Evolutionary conservation across 331 rosid species (phyloP).

Genomic region (Stylosanthes scabra): DNA sequence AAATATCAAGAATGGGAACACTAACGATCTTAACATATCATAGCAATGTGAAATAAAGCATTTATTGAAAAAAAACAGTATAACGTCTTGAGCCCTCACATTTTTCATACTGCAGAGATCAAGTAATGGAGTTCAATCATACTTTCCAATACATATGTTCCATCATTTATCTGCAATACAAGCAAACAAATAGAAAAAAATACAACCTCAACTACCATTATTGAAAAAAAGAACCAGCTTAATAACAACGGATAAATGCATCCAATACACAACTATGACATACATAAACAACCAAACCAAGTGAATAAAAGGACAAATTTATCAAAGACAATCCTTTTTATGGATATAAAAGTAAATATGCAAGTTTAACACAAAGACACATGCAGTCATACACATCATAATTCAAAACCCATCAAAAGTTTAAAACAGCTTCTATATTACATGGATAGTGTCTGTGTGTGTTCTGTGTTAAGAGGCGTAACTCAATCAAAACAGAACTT

Average conservation of each 20-base stretch:
- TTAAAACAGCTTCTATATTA: conserved; percentile 15
- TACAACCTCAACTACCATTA: conserved; percentile 32
- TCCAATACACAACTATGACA: conserved; percentile 24
- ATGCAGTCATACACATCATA: not conserved
- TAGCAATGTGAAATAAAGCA: no score
- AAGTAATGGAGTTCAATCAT: conserved; percentile 74
- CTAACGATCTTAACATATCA: no score
- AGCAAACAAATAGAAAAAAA: conserved; percentile 34
- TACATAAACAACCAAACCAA: conserved; percentile 20
- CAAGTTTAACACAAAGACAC: no score
- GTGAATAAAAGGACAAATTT: no score
- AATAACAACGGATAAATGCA: conserved; percentile 28
- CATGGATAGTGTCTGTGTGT: not conserved
- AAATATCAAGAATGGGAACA: no score
- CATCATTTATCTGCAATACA: conserved; percentile 72
- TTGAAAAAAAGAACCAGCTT: conserved; percentile 34
- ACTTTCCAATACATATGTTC: conserved; percentile 64
- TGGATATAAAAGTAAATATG: no score
- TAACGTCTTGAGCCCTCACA: no score
- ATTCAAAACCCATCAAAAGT: not conserved
- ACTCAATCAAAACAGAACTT: not conserved
- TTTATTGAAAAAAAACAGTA: no score
- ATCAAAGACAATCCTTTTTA: no score
- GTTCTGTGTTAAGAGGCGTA: not conserved
- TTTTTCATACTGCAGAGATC: no score